Percentiles rank a stretch among this genome's conserved stretches.
These are phyloP conservation scores for Sporothrix dimorphospora DNA, from an alignment of 2,329 filamentous ascomycete genomes.

Conservation along the genomic window DNA sequence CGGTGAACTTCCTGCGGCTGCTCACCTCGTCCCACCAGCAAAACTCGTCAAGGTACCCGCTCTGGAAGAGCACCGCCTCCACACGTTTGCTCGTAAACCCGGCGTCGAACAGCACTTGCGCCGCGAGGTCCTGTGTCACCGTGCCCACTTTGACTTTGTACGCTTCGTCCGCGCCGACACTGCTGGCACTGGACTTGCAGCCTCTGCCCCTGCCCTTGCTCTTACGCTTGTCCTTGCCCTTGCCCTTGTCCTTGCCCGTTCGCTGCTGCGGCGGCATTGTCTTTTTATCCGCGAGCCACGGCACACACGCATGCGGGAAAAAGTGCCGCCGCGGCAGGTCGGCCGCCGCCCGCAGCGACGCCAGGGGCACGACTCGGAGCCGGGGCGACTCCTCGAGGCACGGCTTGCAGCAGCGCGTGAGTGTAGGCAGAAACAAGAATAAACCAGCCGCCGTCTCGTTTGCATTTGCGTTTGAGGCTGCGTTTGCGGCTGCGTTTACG, in stretches of 20 bases:
- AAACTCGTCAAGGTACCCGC: slow-evolving; percentile 21
- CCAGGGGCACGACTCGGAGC: neutral
- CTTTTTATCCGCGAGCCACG: neutral
- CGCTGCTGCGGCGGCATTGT: neutral
- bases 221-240: neutral
- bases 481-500: neutral
- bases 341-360: neutral
- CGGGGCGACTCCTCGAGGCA: slow-evolving; percentile 29
- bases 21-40: neutral
- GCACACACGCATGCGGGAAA: neutral
- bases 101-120: neutral
- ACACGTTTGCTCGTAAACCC: neutral
- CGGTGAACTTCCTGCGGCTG: neutral
- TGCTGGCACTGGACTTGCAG: neutral
- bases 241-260: no score
- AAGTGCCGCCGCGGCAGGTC: neutral
- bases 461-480: neutral
- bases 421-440: slow-evolving; percentile 26
- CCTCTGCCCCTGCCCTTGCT: neutral
- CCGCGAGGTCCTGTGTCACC: slow-evolving; percentile 8
- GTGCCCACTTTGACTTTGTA: neutral
- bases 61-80: neutral
- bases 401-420: slow-evolving; percentile 28
- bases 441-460: slow-evolving; percentile 11
- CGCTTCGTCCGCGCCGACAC: neutral